Conservation (phyloP, 2,329 filamentous ascomycete genomes). For the Penicillium sp. region DNA sequence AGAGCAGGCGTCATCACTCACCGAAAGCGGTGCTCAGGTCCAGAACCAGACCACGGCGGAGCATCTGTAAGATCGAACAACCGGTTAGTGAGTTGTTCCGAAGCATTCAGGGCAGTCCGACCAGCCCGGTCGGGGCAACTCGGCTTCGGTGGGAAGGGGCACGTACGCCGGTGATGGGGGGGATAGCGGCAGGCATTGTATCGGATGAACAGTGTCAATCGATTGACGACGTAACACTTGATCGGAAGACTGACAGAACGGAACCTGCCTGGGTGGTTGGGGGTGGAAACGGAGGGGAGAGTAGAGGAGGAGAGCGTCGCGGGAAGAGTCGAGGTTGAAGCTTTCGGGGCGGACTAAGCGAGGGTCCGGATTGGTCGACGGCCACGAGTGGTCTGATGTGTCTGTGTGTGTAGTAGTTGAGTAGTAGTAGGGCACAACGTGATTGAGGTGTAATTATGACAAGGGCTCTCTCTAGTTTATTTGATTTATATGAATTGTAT, state of each 20-base stretch:
- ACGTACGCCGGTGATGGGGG: conserved; percentile 55
- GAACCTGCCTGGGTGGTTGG: conserved; percentile 29
- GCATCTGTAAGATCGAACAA: conserved; percentile 55
- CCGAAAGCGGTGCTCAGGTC: conserved; percentile 69
- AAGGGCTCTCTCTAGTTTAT: no score
- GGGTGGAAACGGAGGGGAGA: conserved; percentile 27
- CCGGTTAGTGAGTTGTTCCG: conserved; percentile 21
- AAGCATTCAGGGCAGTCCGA: conserved; percentile 5
- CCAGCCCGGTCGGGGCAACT: conserved; percentile 23
- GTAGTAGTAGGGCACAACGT: no score
- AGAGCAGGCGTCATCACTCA: conserved; percentile 47
- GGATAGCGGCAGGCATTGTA: conserved; percentile 48
- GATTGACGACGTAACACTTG: conserved; percentile 10
- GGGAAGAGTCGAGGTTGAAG: conserved; percentile 37
- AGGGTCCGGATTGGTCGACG: conserved; percentile 40
- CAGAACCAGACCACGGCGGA: conserved; percentile 67
- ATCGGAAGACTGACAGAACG: conserved; percentile 21
- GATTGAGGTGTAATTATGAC: no score
- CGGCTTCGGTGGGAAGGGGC: conserved; percentile 23
- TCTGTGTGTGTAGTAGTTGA: no score
- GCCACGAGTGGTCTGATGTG: no score
- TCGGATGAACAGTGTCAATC: conserved; percentile 20
- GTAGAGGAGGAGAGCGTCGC: conserved; percentile 22
- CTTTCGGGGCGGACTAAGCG: conserved; percentile 44
- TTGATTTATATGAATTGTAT: no score